phyloP scores from a whole-genome alignment of 192 early-diverging fungal species.

The Backusella circina region DNA sequence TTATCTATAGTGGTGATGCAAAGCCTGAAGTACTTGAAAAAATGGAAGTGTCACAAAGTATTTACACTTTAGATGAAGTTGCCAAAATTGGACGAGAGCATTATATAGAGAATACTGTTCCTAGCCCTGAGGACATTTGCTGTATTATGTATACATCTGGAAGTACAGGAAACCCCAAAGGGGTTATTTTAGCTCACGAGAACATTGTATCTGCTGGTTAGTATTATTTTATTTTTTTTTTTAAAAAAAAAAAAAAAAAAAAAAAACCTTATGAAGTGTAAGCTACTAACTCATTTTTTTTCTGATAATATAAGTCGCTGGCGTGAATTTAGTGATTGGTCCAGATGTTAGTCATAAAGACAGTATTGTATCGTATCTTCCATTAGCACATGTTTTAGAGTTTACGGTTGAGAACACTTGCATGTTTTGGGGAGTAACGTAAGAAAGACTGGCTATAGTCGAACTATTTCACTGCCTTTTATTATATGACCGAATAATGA shows the following conservation, averaged over 20 bases:
- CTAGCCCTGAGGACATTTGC: conserved; percentile 64
- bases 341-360: conserved; percentile 41
- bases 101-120: conserved; percentile 56
- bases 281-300: not conserved
- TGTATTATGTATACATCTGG: conserved; percentile 92
- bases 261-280: not conserved
- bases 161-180: conserved; percentile 91
- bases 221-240: conserved; percentile 15
- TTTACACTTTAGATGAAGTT: conserved; percentile 68
- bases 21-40: conserved; percentile 49
- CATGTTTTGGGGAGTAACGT: conserved; percentile 32
- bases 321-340: conserved; percentile 49
- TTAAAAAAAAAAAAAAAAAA: not conserved
- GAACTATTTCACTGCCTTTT: not conserved
- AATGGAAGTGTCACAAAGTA: conserved; percentile 41
- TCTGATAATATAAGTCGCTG: conserved; percentile 47
- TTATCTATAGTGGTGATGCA: conserved; percentile 69
- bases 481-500: not conserved
- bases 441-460: not conserved
- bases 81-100: conserved; percentile 59
- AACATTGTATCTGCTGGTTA: conserved; percentile 77
- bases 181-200: conserved; percentile 79
- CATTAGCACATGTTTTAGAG: conserved; percentile 73
- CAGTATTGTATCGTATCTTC: conserved; percentile 73
- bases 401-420: conserved; percentile 45